These are phyloP conservation scores for Diaporthe aspalathi DNA, from an alignment of 2,329 filamentous ascomycete genomes.

Conservation along the genomic window DNA sequence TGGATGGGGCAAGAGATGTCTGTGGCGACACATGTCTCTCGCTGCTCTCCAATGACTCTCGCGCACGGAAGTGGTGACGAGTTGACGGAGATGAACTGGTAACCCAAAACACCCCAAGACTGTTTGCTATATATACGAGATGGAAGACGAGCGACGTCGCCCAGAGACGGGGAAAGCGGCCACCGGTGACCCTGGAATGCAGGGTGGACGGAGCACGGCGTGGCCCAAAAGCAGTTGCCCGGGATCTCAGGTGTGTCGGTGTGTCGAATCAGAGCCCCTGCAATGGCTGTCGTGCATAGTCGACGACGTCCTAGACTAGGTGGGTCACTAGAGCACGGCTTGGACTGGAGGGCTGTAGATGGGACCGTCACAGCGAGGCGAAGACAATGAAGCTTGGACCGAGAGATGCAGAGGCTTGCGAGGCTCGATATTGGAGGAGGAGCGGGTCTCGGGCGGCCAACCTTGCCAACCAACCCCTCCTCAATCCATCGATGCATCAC, in stretches of 20 bases:
- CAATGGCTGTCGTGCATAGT: neutral
- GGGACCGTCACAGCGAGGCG: neutral
- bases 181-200: neutral
- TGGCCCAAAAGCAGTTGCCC: neutral
- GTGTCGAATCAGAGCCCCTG: neutral
- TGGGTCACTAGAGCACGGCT: neutral
- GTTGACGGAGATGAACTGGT: conserved; percentile 5
- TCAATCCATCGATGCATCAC: no score
- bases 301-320: conserved; percentile 7
- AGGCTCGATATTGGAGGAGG: neutral
- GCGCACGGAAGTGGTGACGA: conserved; percentile 19
- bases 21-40: neutral
- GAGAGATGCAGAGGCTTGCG: neutral
- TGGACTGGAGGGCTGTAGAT: neutral
- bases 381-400: neutral
- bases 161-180: conserved; percentile 2
- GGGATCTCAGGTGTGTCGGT: neutral
- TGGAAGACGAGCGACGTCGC: neutral
- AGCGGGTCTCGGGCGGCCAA: neutral
- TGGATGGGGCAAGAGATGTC: neutral
- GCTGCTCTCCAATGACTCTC: neutral
- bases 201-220: neutral
- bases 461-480: no score
- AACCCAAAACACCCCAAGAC: neutral
- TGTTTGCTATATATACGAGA: conserved; percentile 5